Percentiles rank a stretch among this genome's conserved stretches.
phyloP scores from a whole-genome alignment of 495 filamentous ascomycete genomes.

The Lepraria neglecta region DNA sequence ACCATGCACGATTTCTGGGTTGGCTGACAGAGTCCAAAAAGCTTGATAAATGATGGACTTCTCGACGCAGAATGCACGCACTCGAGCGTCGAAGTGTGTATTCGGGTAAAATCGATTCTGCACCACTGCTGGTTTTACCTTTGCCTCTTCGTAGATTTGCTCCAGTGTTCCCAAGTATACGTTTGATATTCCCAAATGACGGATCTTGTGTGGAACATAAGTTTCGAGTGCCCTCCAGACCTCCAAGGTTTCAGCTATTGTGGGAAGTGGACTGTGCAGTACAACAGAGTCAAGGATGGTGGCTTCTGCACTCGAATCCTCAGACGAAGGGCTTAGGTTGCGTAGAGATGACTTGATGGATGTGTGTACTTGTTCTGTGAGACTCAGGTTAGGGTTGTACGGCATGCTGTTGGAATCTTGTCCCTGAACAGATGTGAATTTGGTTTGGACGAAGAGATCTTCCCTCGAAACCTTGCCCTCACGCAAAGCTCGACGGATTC shows the following conservation, averaged over 20 bases:
- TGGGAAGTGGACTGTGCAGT: conserved; percentile 62
- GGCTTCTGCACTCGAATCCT: conserved; percentile 33
- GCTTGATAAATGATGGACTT: conserved; percentile 60
- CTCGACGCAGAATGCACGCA: conserved; percentile 58
- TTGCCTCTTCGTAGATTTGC: conserved; percentile 40
- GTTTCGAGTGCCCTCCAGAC: conserved; percentile 59
- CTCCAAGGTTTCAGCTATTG: conserved; percentile 50
- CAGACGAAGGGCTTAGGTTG: conserved; percentile 46
- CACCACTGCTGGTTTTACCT: conserved; percentile 54
- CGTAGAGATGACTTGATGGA: conserved; percentile 62
- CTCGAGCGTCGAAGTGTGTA: conserved; percentile 52
- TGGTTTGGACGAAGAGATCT: conserved; percentile 71
- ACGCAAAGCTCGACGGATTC: conserved; percentile 51
- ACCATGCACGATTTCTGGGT: conserved; percentile 51
- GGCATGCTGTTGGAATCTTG: conserved; percentile 54
- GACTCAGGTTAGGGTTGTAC: conserved; percentile 46
- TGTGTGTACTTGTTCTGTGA: conserved; percentile 55
- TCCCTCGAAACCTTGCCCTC: conserved; percentile 52
- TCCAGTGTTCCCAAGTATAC: conserved; percentile 48
- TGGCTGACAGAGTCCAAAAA: conserved; percentile 72
- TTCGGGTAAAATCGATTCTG: conserved; percentile 67
- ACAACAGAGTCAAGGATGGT: conserved; percentile 68
- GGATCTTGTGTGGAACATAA: conserved; percentile 59
- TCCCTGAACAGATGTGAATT: conserved; percentile 59
- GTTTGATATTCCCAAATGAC: conserved; percentile 69